Percentiles rank a stretch among this genome's conserved stretches.
Conservation (phyloP, 2,329 filamentous ascomycete genomes). For the Aspergillus ruber region DNA sequence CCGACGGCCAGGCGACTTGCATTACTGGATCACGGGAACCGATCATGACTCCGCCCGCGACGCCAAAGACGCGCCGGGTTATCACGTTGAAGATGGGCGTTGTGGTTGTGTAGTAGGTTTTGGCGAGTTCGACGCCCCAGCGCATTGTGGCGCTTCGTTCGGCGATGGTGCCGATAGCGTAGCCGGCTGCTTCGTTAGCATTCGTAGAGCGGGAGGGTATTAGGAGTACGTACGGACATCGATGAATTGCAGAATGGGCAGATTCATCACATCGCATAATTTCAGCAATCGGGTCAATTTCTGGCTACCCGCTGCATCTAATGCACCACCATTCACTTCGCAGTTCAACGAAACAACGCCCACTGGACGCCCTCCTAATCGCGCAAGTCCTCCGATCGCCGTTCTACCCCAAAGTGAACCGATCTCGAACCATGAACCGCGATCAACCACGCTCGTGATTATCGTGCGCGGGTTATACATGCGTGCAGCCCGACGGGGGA, state of each 20-base stretch:
- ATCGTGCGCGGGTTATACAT: slow-evolving; percentile 57
- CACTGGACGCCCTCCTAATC: slow-evolving; percentile 51
- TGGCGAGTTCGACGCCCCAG: slow-evolving; percentile 56
- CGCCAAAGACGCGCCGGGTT: slow-evolving; percentile 55
- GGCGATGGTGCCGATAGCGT: slow-evolving; percentile 58
- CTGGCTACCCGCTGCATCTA: slow-evolving; percentile 56
- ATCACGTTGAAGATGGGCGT: slow-evolving; percentile 60
- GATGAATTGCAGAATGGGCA: slow-evolving; percentile 58
- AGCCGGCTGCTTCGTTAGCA: slow-evolving; percentile 40
- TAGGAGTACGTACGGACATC: slow-evolving; percentile 45
- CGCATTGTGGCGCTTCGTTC: slow-evolving; percentile 60
- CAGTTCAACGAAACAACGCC: slow-evolving; percentile 57
- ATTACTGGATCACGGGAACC: slow-evolving; percentile 56
- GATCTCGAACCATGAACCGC: slow-evolving; percentile 57
- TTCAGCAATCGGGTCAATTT: slow-evolving; percentile 57
- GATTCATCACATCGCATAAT: slow-evolving; percentile 59
- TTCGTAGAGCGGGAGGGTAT: background rate
- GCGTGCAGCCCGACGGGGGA: slow-evolving; percentile 52
- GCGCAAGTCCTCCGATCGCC: slow-evolving; percentile 54
- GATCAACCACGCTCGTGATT: slow-evolving; percentile 52
- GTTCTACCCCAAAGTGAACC: slow-evolving; percentile 58
- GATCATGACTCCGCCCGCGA: slow-evolving; percentile 60
- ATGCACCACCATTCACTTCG: slow-evolving; percentile 55
- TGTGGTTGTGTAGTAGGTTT: slow-evolving; percentile 57
- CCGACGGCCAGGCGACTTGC: slow-evolving; percentile 58